Evolutionary conservation across 2,329 filamentous ascomycete genomes (phyloP).

Genomic region (Ophiocordyceps robertsii): DNA sequence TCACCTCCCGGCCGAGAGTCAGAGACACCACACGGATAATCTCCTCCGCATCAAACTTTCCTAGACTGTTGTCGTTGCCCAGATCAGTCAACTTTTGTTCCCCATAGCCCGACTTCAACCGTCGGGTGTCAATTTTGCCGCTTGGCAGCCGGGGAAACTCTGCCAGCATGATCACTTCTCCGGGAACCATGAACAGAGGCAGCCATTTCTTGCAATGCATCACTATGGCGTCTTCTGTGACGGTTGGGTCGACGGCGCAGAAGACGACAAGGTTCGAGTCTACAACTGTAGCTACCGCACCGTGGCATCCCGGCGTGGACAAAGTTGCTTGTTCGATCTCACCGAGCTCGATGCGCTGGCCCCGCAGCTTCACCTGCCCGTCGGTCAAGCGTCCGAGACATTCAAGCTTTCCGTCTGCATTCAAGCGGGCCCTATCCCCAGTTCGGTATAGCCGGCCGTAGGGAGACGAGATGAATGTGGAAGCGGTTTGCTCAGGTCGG

Average conservation of each 20-base stretch:
- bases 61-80: background rate
- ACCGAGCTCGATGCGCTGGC: slow-evolving; percentile 69
- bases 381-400: slow-evolving; percentile 68
- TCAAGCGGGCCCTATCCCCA: slow-evolving; percentile 66
- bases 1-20: slow-evolving; percentile 24
- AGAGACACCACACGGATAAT: slow-evolving; percentile 27
- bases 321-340: slow-evolving; percentile 62
- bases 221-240: slow-evolving; percentile 29
- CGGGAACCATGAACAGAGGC: slow-evolving; percentile 71
- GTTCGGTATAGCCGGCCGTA: slow-evolving; percentile 70
- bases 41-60: slow-evolving; percentile 7
- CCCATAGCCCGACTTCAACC: slow-evolving; percentile 39
- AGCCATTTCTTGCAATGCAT: slow-evolving; percentile 60
- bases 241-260: slow-evolving; percentile 39
- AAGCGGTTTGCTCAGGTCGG: slow-evolving; percentile 57
- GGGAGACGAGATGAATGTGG: slow-evolving; percentile 54
- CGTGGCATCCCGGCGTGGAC: slow-evolving; percentile 46
- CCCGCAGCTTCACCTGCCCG: slow-evolving; percentile 77
- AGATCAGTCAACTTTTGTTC: slow-evolving; percentile 5
- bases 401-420: slow-evolving; percentile 57
- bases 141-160: slow-evolving; percentile 65
- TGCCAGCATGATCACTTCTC: slow-evolving; percentile 50
- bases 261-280: slow-evolving; percentile 61
- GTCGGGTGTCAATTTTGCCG: slow-evolving; percentile 67
- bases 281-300: slow-evolving; percentile 53